A percentile compares a stretch with the other conserved stretches of the same genome.
These are phyloP conservation scores for Plectosphaerella plurivora DNA, from an alignment of 2,329 filamentous ascomycete species.

Conservation along the genomic window DNA sequence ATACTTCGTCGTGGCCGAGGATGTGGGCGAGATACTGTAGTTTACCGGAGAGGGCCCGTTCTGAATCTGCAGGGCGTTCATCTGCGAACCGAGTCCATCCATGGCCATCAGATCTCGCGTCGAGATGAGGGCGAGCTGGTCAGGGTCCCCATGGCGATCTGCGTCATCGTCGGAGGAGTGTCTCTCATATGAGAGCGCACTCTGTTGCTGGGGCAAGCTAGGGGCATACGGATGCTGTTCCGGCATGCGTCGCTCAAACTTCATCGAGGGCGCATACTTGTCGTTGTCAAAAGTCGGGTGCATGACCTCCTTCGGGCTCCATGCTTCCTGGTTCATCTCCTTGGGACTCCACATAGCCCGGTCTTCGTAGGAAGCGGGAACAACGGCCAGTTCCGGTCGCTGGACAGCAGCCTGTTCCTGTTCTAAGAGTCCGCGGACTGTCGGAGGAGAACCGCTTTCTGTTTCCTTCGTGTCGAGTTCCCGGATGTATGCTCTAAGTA, in stretches of 20 bases:
- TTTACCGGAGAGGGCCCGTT: constrained; percentile 19
- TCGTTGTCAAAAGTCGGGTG: constrained; percentile 30
- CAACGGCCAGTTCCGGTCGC: constrained; percentile 5
- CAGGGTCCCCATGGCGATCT: constrained; percentile 13
- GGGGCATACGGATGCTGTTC: constrained; percentile 15
- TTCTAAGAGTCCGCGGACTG: constrained; percentile 50
- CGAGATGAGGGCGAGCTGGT: constrained; percentile 43
- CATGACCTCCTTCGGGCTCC: constrained; percentile 27
- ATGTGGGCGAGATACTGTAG: constrained; percentile 30
- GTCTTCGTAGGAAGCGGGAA: constrained; percentile 3
- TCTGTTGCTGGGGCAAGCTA: constrained; percentile 8
- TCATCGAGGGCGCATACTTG: constrained; percentile 34
- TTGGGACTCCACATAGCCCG: constrained; percentile 21
- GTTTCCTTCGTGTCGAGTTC: constrained; percentile 47
- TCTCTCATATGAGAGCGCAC: constrained; percentile 26
- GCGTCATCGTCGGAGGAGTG: constrained; percentile 32
- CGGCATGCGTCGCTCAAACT: constrained; percentile 29
- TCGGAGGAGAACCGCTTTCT: constrained; percentile 39
- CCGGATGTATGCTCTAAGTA: constrained; percentile 56
- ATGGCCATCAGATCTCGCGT: constrained; percentile 49
- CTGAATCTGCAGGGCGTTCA: constrained; percentile 37
- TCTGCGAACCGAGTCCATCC: constrained; percentile 34
- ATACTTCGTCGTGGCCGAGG: constrained; percentile 24
- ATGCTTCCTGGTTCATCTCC: constrained; percentile 18
- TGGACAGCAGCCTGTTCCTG: constrained; percentile 21